These are phyloP conservation scores for Scenedesmus sp. DNA, from an alignment of 163 green algal genomes.

Conservation along the genomic window DNA sequence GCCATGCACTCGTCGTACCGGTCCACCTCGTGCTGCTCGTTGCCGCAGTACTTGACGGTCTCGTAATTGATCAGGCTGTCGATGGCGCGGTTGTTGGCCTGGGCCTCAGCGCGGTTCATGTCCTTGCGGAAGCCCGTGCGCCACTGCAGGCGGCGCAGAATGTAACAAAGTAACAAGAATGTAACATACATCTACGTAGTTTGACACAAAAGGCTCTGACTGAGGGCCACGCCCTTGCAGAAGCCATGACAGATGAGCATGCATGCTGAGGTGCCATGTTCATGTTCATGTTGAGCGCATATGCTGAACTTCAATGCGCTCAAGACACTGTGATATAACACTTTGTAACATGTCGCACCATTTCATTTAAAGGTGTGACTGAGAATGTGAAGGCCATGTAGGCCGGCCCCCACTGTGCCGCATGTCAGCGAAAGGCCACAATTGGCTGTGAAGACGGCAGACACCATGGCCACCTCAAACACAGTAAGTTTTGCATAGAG, in stretches of 20 bases:
- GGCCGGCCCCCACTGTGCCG: conserved; percentile 70
- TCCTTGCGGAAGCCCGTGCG: conserved; percentile 80
- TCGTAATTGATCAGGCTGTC: conserved; percentile 99
- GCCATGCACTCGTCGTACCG: conserved; percentile 83
- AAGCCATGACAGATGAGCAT: too few relatives aligned
- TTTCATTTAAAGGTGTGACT: conserved; percentile 69
- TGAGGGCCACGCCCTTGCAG: too few relatives aligned
- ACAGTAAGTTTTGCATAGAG: conserved; percentile 97
- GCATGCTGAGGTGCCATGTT: too few relatives aligned
- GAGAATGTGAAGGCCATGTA: conserved; percentile 87
- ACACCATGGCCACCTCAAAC: conserved; percentile 90
- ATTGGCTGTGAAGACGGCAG: conserved; percentile 90
- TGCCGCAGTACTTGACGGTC: conserved; percentile 89
- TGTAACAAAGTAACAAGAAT: too few relatives aligned
- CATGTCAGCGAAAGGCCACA: conserved; percentile 90
- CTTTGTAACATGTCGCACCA: too few relatives aligned
- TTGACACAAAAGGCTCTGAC: too few relatives aligned
- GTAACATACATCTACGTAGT: not conserved
- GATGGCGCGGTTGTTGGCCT: conserved; percentile 76
- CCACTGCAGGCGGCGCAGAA: conserved; percentile 70
- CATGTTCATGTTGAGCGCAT: too few relatives aligned
- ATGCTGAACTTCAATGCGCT: too few relatives aligned
- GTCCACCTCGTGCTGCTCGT: conserved; percentile 88
- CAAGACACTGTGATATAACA: too few relatives aligned
- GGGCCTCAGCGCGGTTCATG: conserved; percentile 67